A percentile compares a stretch with the other conserved stretches of the same genome.
phyloP scores from a whole-genome alignment of 352 stramenopile genomes.

The Pythium folliculosum region DNA sequence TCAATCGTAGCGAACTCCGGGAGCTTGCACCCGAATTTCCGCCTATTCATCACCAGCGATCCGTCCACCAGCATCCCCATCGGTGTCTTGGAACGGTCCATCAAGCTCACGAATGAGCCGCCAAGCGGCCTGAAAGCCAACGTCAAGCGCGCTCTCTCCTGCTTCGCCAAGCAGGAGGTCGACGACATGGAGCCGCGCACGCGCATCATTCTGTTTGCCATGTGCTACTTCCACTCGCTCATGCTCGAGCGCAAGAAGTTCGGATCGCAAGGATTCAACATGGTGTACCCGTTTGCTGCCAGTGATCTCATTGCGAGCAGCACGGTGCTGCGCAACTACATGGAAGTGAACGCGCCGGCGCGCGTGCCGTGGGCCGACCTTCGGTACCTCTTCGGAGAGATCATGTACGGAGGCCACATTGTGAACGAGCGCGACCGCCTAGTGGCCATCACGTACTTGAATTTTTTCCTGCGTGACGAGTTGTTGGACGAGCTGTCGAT shows the following conservation, averaged over 20 bases:
- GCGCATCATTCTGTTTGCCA: constrained; percentile 86
- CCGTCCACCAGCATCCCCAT: constrained; percentile 86
- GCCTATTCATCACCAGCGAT: constrained; percentile 90
- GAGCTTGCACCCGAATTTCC: constrained; percentile 75
- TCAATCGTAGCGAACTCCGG: constrained; percentile 34
- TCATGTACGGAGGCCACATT: constrained; percentile 90
- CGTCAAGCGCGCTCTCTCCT: constrained; percentile 84
- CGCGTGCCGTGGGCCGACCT: constrained; percentile 91
- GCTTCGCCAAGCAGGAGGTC: constrained; percentile 69
- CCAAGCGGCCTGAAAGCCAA: constrained; percentile 88
- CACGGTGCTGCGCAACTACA: constrained; percentile 90
- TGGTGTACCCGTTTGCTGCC: constrained; percentile 88
- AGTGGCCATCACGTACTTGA: constrained; percentile 80
- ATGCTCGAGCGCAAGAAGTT: constrained; percentile 94
- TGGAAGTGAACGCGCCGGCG: constrained; percentile 84
- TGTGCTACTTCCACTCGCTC: constrained; percentile 93
- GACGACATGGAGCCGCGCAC: constrained; percentile 86
- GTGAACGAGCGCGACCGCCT: constrained; percentile 84
- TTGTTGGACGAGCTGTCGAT: constrained; percentile 90
- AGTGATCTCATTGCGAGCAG: constrained; percentile 86
- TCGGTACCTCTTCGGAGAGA: constrained; percentile 87
- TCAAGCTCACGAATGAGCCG: constrained; percentile 90
- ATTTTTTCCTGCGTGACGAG: constrained; percentile 89
- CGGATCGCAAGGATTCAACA: constrained; percentile 89
- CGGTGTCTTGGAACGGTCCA: constrained; percentile 85